These are phyloP conservation scores for Metschnikowia baotianmanensis DNA, from an alignment of 805 yeast genomes.

Conservation along the genomic window DNA sequence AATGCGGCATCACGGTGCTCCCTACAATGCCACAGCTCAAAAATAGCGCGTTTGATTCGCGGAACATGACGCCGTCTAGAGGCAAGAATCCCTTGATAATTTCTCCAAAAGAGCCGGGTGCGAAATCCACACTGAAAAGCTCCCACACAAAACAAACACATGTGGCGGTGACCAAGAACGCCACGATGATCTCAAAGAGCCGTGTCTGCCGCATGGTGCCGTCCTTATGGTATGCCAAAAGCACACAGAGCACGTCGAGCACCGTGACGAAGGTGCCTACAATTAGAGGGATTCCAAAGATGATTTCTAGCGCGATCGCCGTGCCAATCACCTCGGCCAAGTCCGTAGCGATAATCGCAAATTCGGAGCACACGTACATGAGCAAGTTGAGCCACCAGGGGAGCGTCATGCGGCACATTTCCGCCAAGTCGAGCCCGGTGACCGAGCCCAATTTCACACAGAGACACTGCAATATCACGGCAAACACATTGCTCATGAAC, in stretches of 20 bases:
- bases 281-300: constrained; percentile 70
- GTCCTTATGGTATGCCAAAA: constrained; percentile 72
- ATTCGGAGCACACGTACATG: constrained; percentile 71
- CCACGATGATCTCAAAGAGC: constrained; percentile 73
- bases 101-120: constrained; percentile 49
- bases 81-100: constrained; percentile 74
- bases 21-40: constrained; percentile 47
- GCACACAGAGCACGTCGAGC: constrained; percentile 73
- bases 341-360: constrained; percentile 90
- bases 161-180: constrained; percentile 67
- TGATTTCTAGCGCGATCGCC: constrained; percentile 77
- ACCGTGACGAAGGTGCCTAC: constrained; percentile 79
- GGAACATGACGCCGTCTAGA: constrained; percentile 26
- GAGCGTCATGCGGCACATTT: constrained; percentile 71
- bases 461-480: constrained; percentile 76
- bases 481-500: constrained; percentile 76
- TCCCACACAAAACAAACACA: constrained; percentile 75
- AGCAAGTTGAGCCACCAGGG: constrained; percentile 63
- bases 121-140: constrained; percentile 51
- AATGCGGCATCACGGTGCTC: constrained; percentile 48
- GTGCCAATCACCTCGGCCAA: constrained; percentile 94
- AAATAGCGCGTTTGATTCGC: constrained; percentile 39
- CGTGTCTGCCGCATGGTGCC: constrained; percentile 75
- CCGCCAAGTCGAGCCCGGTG: constrained; percentile 85
- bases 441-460: constrained; percentile 87